Evolutionary conservation across 2,329 filamentous ascomycete species (phyloP).

Genomic region (Bimuria novae-zelandiae): DNA sequence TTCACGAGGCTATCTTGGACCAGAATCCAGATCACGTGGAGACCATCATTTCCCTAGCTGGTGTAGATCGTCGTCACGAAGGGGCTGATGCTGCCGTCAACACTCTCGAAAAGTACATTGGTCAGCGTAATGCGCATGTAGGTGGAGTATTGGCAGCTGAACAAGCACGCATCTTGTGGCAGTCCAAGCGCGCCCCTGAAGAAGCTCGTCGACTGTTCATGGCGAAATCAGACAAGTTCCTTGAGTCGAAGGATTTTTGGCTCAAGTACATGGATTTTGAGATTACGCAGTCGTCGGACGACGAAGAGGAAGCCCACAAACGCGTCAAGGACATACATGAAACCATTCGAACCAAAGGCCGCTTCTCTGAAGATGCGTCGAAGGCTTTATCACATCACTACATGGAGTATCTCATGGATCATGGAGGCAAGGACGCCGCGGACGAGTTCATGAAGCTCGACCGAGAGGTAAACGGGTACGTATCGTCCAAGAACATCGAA

Average conservation of each 20-base stretch:
- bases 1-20: constrained; percentile 79
- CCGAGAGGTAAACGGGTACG: constrained; percentile 77
- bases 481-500: constrained; percentile 39
- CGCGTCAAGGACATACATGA: constrained; percentile 82
- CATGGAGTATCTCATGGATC: constrained; percentile 80
- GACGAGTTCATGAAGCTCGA: constrained; percentile 85
- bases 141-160: constrained; percentile 88
- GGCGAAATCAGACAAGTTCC: constrained; percentile 81
- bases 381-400: constrained; percentile 79
- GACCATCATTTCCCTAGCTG: constrained; percentile 85
- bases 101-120: constrained; percentile 79
- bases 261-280: constrained; percentile 87
- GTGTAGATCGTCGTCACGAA: constrained; percentile 80
- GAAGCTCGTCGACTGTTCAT: constrained; percentile 84
- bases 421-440: constrained; percentile 80
- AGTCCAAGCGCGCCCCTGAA: constrained; percentile 76
- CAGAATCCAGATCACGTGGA: constrained; percentile 81
- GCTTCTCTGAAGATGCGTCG: constrained; percentile 68
- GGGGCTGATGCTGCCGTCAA: constrained; percentile 84
- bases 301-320: constrained; percentile 66
- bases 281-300: constrained; percentile 75
- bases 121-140: constrained; percentile 72
- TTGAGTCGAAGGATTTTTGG: constrained; percentile 89
- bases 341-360: constrained; percentile 73
- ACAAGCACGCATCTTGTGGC: constrained; percentile 87